Conservation (phyloP, 2,329 filamentous ascomycete species). For the Fusarium falciforme region DNA sequence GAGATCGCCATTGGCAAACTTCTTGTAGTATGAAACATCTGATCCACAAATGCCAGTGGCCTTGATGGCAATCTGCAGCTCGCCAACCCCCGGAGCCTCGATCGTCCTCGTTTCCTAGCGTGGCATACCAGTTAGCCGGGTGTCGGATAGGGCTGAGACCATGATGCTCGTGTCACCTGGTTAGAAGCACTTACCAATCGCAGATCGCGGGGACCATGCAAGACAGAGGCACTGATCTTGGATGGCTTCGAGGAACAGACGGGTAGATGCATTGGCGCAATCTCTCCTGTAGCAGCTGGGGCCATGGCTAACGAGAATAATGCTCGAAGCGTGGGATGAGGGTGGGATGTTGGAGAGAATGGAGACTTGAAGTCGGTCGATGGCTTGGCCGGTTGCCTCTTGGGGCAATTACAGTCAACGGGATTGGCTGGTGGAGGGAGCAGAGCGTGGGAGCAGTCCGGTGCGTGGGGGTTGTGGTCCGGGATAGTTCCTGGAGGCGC, state of each 20-base stretch:
- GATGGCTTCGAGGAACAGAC: slow-evolving; percentile 54
- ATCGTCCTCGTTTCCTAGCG: slow-evolving; percentile 63
- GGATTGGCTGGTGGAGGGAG: slow-evolving; percentile 45
- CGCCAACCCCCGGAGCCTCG: slow-evolving; percentile 59
- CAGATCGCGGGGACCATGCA: slow-evolving; percentile 68
- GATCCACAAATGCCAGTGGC: slow-evolving; percentile 77
- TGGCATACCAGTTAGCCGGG: slow-evolving; percentile 24
- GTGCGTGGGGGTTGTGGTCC: slow-evolving; percentile 43
- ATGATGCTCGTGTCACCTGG: slow-evolving; percentile 7
- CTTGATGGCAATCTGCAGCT: slow-evolving; percentile 74
- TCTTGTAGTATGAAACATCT: slow-evolving; percentile 78
- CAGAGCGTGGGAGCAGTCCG: slow-evolving; percentile 41
- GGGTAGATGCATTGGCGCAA: slow-evolving; percentile 57
- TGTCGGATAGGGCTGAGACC: slow-evolving; percentile 39
- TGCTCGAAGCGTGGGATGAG: slow-evolving; percentile 70
- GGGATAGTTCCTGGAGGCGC: slow-evolving; percentile 41
- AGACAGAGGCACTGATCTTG: slow-evolving; percentile 64
- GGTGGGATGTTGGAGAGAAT: slow-evolving; percentile 53
- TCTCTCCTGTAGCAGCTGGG: slow-evolving; percentile 60
- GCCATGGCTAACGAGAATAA: slow-evolving; percentile 54
- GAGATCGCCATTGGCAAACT: slow-evolving; percentile 77
- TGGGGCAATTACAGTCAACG: slow-evolving; percentile 39
- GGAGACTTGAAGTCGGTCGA: slow-evolving; percentile 41
- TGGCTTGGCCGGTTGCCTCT: slow-evolving; percentile 49
- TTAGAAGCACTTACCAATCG: slow-evolving; percentile 61